These are phyloP conservation scores for Pyrenophora graminea DNA, from an alignment of 2,329 filamentous ascomycete genomes.

Conservation along the genomic window DNA sequence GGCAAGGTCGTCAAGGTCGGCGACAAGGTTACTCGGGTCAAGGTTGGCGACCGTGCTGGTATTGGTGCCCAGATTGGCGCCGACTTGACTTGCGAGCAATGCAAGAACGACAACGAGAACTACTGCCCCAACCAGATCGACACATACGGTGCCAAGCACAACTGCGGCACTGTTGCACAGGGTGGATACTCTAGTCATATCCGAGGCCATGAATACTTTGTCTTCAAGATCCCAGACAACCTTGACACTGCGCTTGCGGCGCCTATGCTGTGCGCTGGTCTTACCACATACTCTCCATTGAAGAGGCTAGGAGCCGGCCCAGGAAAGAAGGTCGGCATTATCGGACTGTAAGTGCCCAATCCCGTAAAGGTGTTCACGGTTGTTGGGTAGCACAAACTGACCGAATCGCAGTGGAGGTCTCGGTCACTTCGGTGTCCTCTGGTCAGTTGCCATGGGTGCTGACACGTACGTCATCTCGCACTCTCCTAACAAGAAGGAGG, in stretches of 20 bases:
- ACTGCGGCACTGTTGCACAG: conserved; percentile 65
- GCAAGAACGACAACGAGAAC: conserved; percentile 59
- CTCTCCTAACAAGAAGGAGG: conserved; percentile 62
- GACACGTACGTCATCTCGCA: conserved; percentile 67
- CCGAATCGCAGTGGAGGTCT: conserved; percentile 49
- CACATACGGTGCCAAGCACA: conserved; percentile 56
- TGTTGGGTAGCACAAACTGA: conserved; percentile 12
- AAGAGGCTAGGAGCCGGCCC: conserved; percentile 75
- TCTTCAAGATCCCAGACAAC: conserved; percentile 75
- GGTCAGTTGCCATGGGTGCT: conserved; percentile 59
- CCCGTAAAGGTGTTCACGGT: conserved; percentile 1
- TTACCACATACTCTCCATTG: conserved; percentile 79
- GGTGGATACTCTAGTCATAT: conserved; percentile 71
- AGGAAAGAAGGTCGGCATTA: conserved; percentile 77
- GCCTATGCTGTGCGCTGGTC: conserved; percentile 82
- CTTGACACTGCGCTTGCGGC: conserved; percentile 66
- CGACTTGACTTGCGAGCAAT: conserved; percentile 56
- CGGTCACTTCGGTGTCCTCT: conserved; percentile 56
- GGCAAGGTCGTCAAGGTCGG: conserved; percentile 56
- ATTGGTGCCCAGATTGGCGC: conserved; percentile 57
- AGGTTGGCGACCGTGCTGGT: conserved; percentile 53
- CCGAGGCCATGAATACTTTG: conserved; percentile 76
- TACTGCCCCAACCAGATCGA: conserved; percentile 57
- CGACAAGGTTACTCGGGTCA: conserved; percentile 55
- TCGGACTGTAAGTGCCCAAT: conserved; percentile 59